Conservation (phyloP, 768 basidiomycete species). For the Mrakia blollopis region DNA sequence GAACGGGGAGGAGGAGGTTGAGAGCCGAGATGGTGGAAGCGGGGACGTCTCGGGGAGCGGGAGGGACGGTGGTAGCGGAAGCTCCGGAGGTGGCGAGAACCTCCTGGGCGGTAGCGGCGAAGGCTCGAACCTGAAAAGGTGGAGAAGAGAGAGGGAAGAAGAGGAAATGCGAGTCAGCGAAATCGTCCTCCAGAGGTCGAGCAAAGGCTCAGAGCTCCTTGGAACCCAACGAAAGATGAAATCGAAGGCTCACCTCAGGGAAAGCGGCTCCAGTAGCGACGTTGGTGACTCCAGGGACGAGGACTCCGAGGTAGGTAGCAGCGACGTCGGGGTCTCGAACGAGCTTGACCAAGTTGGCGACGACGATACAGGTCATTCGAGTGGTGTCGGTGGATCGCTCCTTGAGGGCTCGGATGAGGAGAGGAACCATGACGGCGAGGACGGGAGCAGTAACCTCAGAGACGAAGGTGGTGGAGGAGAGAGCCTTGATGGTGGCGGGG, state of each 20-base stretch:
- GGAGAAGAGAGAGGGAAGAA: background rate
- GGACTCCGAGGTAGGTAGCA: slow-evolving; percentile 75
- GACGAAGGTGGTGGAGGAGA: slow-evolving; percentile 93
- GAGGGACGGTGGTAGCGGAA: slow-evolving; percentile 57
- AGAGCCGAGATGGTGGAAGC: slow-evolving; percentile 58
- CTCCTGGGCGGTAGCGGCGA: slow-evolving; percentile 72
- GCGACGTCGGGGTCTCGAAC: slow-evolving; percentile 87
- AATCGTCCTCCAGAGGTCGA: background rate
- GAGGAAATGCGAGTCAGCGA: background rate
- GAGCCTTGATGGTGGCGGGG: slow-evolving; percentile 85
- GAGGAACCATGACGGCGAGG: slow-evolving; percentile 87
- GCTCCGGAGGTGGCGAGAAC: slow-evolving; percentile 81
- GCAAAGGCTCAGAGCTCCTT: no score
- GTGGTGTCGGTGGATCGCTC: slow-evolving; percentile 96
- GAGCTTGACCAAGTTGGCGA: slow-evolving; percentile 95
- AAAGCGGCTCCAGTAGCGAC: slow-evolving; percentile 88
- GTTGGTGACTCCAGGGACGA: slow-evolving; percentile 85
- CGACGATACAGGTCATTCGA: slow-evolving; percentile 85
- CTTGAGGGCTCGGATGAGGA: slow-evolving; percentile 82
- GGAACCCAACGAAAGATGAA: background rate
- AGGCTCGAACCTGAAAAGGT: slow-evolving; percentile 65
- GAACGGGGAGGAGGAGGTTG: slow-evolving; percentile 55
- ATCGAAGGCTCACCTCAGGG: slow-evolving; percentile 56
- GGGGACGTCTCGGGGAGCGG: slow-evolving; percentile 64
- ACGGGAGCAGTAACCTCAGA: slow-evolving; percentile 96